Conservation (phyloP, 1,284 basidiomycete genomes). For the Ceratobasidium theobromae region DNA sequence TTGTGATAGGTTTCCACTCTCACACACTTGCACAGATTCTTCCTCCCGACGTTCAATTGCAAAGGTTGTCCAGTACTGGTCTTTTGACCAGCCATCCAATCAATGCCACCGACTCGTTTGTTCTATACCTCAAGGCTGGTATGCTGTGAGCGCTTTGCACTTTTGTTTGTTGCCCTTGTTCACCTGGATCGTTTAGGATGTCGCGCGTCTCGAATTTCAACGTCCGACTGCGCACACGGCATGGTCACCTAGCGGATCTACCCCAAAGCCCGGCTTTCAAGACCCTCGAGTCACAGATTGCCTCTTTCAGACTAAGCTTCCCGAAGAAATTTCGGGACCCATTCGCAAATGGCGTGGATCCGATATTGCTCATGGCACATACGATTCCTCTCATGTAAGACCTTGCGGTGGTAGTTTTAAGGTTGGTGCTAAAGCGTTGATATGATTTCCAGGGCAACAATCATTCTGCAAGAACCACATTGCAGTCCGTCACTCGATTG, state of each 20-base stretch:
- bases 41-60: conserved; percentile 22
- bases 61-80: conserved; percentile 6
- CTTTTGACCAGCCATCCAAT: conserved; percentile 6
- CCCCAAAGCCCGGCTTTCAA: conserved; percentile 14
- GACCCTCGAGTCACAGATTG: conserved; percentile 24
- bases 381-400: conserved; percentile 18
- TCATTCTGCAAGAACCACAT: conserved; percentile 20
- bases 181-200: neutral
- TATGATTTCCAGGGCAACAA: conserved; percentile 5
- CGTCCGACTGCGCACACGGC: conserved; percentile 15
- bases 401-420: neutral
- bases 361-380: conserved; percentile 14
- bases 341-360: conserved; percentile 5
- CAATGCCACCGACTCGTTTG: conserved; percentile 13
- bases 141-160: conserved; percentile 2
- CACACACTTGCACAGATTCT: neutral
- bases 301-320: conserved; percentile 17
- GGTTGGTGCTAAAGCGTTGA: neutral
- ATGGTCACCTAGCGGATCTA: conserved; percentile 1
- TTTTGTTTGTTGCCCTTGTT: neutral
- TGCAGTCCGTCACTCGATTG: conserved; percentile 4
- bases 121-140: conserved; percentile 5
- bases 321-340: conserved; percentile 17
- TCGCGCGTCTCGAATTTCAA: conserved; percentile 22
- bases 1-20: neutral